Conservation (phyloP, 2,329 filamentous ascomycete species). For the Pseudohalonectria lignicola region DNA sequence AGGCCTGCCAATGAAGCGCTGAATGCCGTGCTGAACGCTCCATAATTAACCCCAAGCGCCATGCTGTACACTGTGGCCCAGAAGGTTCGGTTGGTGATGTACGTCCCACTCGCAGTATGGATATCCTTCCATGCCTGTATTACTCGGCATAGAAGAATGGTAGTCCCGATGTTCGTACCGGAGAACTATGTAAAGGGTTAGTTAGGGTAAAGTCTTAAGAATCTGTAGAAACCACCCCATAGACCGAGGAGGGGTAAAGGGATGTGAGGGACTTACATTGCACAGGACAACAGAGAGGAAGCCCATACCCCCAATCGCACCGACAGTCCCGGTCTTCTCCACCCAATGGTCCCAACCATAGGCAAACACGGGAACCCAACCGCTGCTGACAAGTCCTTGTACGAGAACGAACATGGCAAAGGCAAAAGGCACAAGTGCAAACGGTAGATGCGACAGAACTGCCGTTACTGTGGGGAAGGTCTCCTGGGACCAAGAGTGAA, state of each 20-base stretch:
- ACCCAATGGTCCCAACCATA: slow-evolving; percentile 68
- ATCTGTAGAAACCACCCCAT: too few relatives aligned
- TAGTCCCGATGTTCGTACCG: slow-evolving; percentile 67
- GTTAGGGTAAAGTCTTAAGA: too few relatives aligned
- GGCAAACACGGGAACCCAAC: slow-evolving; percentile 64
- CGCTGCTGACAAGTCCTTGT: slow-evolving; percentile 60
- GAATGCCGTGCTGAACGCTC: slow-evolving; percentile 62
- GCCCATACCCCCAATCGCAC: slow-evolving; percentile 60
- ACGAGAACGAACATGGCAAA: slow-evolving; percentile 68
- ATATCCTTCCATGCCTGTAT: slow-evolving; percentile 59
- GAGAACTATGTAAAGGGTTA: too few relatives aligned
- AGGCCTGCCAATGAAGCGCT: slow-evolving; percentile 62
- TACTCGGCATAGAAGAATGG: slow-evolving; percentile 60
- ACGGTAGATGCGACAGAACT: slow-evolving; percentile 54
- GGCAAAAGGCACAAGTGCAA: slow-evolving; percentile 58
- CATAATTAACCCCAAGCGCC: slow-evolving; percentile 65
- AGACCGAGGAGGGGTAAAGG: too few relatives aligned
- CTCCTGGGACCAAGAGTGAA: slow-evolving; percentile 50
- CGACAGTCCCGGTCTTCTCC: slow-evolving; percentile 54
- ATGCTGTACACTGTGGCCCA: slow-evolving; percentile 67
- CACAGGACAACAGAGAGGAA: slow-evolving; percentile 61
- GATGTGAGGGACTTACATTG: slow-evolving; percentile 43
- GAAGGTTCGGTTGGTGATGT: slow-evolving; percentile 54
- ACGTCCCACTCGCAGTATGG: slow-evolving; percentile 28
- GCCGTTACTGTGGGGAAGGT: slow-evolving; percentile 61